phyloP scores from a whole-genome alignment of 2,329 filamentous ascomycete genomes.

The Whalleya microplaca region DNA sequence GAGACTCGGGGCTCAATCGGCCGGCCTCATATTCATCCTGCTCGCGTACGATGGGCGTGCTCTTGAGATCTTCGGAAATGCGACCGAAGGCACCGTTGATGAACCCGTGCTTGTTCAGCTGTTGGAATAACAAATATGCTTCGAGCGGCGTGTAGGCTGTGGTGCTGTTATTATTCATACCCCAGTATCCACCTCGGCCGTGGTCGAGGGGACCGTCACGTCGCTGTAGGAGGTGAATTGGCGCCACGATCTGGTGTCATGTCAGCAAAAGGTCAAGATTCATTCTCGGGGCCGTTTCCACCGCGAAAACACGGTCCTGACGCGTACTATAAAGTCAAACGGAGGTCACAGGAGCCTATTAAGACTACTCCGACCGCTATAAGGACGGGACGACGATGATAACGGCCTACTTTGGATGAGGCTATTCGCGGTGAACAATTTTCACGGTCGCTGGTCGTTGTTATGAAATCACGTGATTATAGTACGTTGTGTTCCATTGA shows the following conservation, averaged over 20 bases:
- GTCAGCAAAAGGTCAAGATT: conserved; percentile 26
- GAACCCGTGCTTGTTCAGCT: conserved; percentile 69
- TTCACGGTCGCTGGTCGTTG: conserved; percentile 30
- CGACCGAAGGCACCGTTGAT: conserved; percentile 67
- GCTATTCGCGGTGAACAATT: conserved; percentile 34
- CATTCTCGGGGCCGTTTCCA: conserved; percentile 8
- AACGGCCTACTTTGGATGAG: conserved; percentile 31
- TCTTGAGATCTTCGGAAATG: conserved; percentile 75
- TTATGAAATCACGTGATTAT: conserved; percentile 35
- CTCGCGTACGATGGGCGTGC: conserved; percentile 72
- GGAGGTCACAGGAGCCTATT: conserved; percentile 20
- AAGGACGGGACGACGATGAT: conserved; percentile 29
- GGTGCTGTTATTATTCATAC: conserved; percentile 56
- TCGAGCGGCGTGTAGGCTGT: conserved; percentile 82
- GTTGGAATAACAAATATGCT: conserved; percentile 83
- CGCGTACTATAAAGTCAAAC: conserved; percentile 32
- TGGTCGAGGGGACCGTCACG: conserved; percentile 58
- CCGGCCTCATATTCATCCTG: conserved; percentile 72
- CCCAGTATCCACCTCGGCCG: conserved; percentile 58
- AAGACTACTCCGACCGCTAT: conserved; percentile 32
- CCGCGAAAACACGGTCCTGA: conserved; percentile 17
- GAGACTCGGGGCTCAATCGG: conserved; percentile 75
- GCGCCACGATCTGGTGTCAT: conserved; percentile 53
- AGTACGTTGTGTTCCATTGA: conserved; percentile 10
- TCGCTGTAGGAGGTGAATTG: conserved; percentile 56